Base-by-base conservation (phyloP, 257 asterid species). In the Apocynum venetum region DNA sequence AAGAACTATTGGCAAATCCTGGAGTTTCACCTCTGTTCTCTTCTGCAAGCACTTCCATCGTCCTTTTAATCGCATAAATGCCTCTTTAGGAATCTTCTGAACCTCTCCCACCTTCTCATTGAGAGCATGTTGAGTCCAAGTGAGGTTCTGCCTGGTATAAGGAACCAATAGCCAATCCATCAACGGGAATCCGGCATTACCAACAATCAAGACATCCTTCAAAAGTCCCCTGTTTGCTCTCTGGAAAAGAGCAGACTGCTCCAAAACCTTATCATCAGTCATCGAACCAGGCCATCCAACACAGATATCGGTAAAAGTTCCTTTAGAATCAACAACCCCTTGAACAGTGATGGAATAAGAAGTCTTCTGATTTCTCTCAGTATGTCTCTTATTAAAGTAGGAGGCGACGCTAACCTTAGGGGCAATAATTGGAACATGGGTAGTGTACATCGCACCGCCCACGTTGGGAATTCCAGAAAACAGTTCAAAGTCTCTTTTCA, bases 201-300 rank as follows among this genome's bases (percentile, higher is more conserved):
- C 97, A 0, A 87, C 90, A 0, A 94, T n/a, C 87, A 89, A 85
- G 6, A 83, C 68, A 1, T 88, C 88, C 1, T 74, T 82, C 69
- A 94, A 14, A 1, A 76, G 80, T 0, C 97, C 96, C 25, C 47
- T 63, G 8, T 65, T 86, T 0, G 95, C 98, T 71, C 98, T 82
- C 78, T 91, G 89, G 66, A n/a, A 86, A 67, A 94, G 88, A 5
- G 92, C 86, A 0, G 98, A 94, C 19, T 92, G 92, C 31, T 91
- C 93, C 76, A 94, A 80, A 4, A 94, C 91, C 20, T 89, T 91
- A 46, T 92, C 96, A 71, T 92, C 92, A 25, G 94, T 31, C 97
- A 94, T 87, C 1, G 98, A 91, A 1, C 97, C 98, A 31, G 98
- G 98, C 93, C 95, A 92, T 0, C 98, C 98, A 2, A 94, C 87